Conservation (phyloP, 2,329 filamentous ascomycete genomes). For the Alternaria solani region DNA sequence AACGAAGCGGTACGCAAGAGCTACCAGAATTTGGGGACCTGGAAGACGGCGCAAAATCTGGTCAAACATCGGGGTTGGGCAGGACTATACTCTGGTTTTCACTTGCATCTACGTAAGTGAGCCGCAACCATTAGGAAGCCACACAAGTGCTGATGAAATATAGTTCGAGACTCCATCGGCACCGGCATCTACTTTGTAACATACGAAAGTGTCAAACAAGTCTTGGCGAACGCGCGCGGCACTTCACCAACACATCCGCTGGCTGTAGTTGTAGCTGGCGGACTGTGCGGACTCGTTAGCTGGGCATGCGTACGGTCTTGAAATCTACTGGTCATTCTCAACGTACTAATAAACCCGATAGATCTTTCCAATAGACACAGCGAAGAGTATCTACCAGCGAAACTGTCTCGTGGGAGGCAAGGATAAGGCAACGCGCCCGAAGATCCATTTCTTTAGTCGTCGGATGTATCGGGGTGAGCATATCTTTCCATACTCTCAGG, state of each 20-base stretch:
- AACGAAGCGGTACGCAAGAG: slow-evolving; percentile 58
- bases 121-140: neutral
- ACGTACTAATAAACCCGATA: slow-evolving; percentile 29
- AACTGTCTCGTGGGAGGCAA: slow-evolving; percentile 76
- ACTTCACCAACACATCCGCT: slow-evolving; percentile 79
- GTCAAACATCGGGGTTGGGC: slow-evolving; percentile 75
- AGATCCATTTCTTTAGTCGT: slow-evolving; percentile 78
- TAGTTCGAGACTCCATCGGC: slow-evolving; percentile 82
- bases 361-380: slow-evolving; percentile 75
- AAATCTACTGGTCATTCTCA: neutral
- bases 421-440: slow-evolving; percentile 65
- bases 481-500: neutral
- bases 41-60: slow-evolving; percentile 79
- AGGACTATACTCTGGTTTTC: slow-evolving; percentile 82
- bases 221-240: slow-evolving; percentile 78
- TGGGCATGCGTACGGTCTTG: slow-evolving; percentile 74
- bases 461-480: slow-evolving; percentile 77
- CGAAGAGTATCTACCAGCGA: slow-evolving; percentile 85
- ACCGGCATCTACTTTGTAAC: slow-evolving; percentile 89
- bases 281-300: slow-evolving; percentile 81
- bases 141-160: slow-evolving; percentile 21
- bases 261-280: slow-evolving; percentile 79
- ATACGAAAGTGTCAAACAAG: slow-evolving; percentile 85
- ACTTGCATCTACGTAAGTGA: slow-evolving; percentile 75
- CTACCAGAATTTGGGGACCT: slow-evolving; percentile 80